phyloP scores from a whole-genome alignment of 2,329 filamentous ascomycete species.

The Diaporthe sp. region DNA sequence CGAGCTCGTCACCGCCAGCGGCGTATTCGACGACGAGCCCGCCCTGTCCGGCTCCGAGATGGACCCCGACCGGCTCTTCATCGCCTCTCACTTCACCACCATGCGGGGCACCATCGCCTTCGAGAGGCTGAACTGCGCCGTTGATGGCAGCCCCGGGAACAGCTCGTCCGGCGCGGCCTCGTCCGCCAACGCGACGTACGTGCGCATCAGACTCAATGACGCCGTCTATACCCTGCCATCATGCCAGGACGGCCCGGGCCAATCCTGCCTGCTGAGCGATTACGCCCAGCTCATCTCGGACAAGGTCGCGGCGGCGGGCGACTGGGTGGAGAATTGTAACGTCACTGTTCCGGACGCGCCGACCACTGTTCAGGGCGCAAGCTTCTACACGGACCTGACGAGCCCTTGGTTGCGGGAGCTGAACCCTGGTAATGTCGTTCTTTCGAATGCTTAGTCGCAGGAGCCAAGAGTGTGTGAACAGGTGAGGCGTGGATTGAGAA shows the following conservation, averaged over 20 bases:
- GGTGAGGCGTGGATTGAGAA: background rate
- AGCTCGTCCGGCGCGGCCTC: conserved; percentile 18
- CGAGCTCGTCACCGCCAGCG: conserved; percentile 70
- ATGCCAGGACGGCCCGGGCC: conserved; percentile 69
- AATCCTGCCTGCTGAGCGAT: conserved; percentile 62
- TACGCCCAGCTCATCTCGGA: conserved; percentile 59
- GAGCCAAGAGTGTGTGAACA: conserved; percentile 33
- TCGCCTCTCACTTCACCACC: conserved; percentile 68
- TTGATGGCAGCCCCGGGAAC: conserved; percentile 31
- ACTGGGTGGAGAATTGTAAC: conserved; percentile 64
- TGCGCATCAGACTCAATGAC: conserved; percentile 73
- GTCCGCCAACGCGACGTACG: conserved; percentile 55
- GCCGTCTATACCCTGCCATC: conserved; percentile 71
- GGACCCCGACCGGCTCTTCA: conserved; percentile 63
- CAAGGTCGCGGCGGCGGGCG: conserved; percentile 62
- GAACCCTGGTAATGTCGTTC: conserved; percentile 30
- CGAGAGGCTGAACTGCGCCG: conserved; percentile 70
- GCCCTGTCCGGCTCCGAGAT: conserved; percentile 62
- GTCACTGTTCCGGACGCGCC: conserved; percentile 57
- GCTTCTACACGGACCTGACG: conserved; percentile 62
- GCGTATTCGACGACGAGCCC: conserved; percentile 71
- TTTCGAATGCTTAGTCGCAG: conserved; percentile 5
- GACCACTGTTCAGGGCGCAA: conserved; percentile 59
- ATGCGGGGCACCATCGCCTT: conserved; percentile 77
- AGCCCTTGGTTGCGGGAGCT: conserved; percentile 52